These are phyloP conservation scores for Ceratobasidium sp. DNA, from an alignment of 1,284 basidiomycete genomes.

Conservation along the genomic window DNA sequence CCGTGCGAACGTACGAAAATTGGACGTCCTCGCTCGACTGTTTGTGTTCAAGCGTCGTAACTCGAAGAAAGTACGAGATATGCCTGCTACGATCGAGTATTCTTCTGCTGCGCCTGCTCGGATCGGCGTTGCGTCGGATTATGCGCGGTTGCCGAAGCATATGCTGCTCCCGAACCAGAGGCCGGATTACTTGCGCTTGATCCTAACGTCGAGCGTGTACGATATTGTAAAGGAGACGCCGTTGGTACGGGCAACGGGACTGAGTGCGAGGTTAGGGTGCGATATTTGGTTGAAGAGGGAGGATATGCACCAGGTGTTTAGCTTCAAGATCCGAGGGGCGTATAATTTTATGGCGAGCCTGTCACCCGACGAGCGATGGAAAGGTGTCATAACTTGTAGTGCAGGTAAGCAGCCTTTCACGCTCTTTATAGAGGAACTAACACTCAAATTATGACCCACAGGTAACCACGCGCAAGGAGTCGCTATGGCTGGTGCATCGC, in stretches of 20 bases:
- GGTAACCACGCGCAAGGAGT: constrained; percentile 99
- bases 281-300: constrained; percentile 96
- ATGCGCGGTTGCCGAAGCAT: constrained; percentile 77
- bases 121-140: constrained; percentile 55
- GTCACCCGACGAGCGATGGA: constrained; percentile 91
- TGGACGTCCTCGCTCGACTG: constrained; percentile 23
- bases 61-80: constrained; percentile 21
- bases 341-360: constrained; percentile 99
- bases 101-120: constrained; percentile 34
- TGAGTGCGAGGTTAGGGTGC: constrained; percentile 90
- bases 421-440: not conserved
- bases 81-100: constrained; percentile 40
- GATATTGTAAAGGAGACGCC: constrained; percentile 95
- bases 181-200: constrained; percentile 95
- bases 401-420: constrained; percentile 77
- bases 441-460: constrained; percentile 54
- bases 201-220: constrained; percentile 94
- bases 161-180: constrained; percentile 72
- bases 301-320: constrained; percentile 97
- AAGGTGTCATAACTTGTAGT: constrained; percentile 97
- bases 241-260: constrained; percentile 85
- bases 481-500: constrained; percentile 88
- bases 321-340: constrained; percentile 98
- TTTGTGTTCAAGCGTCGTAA: constrained; percentile 10
- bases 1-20: constrained; percentile 25